A percentile compares a stretch with the other conserved stretches of the same genome.
phyloP scores from a whole-genome alignment of 805 yeast genomes.

The Clavispora fructus region DNA sequence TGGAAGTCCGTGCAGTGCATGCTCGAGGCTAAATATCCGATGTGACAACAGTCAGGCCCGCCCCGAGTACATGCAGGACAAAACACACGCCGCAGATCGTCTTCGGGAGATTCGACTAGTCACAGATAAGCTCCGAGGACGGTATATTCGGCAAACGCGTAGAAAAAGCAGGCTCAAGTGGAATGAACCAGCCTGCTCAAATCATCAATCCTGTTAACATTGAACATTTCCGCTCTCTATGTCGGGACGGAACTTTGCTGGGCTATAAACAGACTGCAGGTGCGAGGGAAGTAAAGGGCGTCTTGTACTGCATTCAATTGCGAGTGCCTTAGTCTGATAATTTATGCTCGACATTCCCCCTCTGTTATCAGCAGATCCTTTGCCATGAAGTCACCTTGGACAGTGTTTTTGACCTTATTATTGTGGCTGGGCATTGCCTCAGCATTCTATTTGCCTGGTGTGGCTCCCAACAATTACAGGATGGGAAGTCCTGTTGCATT shows the following conservation, averaged over 20 bases:
- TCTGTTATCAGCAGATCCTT: background rate
- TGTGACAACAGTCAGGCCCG: conserved; percentile 11
- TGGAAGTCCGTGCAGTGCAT: conserved; percentile 10
- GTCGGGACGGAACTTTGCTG: too few relatives aligned
- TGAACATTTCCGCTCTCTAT: too few relatives aligned
- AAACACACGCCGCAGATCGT: conserved; percentile 2
- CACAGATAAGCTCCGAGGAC: background rate
- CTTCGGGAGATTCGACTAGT: background rate
- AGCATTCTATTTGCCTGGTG: conserved; percentile 91
- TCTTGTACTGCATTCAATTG: background rate
- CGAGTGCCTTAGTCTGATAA: background rate
- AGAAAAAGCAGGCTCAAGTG: background rate
- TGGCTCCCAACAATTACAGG: conserved; percentile 86
- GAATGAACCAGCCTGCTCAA: background rate
- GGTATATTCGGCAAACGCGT: background rate
- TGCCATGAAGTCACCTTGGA: conserved; percentile 5
- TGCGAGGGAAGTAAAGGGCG: background rate
- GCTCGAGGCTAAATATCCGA: conserved; percentile 9
- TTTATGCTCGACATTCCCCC: background rate
- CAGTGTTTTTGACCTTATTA: conserved; percentile 12
- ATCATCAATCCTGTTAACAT: too few relatives aligned
- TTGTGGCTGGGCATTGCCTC: conserved; percentile 15
- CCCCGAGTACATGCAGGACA: conserved; percentile 13
- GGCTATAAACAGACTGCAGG: background rate
- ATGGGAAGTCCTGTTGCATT: conserved; percentile 70